phyloP scores from a whole-genome alignment of 768 basidiomycete genomes.

The Amanita rimosa region DNA sequence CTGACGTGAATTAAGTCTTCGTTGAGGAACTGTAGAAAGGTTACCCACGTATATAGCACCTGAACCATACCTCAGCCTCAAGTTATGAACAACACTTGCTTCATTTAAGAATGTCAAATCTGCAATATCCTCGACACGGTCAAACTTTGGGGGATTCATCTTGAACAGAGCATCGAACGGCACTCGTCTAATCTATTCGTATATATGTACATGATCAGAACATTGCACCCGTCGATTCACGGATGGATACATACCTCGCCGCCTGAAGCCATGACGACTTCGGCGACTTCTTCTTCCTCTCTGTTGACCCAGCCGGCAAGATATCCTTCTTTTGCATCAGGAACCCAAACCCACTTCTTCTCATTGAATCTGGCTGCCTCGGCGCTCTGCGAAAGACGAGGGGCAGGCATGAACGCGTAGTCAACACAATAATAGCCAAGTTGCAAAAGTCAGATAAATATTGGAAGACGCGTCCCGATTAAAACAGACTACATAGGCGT shows the following conservation, averaged over 20 bases:
- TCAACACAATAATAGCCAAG: neutral
- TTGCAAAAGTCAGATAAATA: neutral
- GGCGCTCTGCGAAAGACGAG: constrained; percentile 37
- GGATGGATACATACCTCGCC: constrained; percentile 53
- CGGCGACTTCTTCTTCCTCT: constrained; percentile 73
- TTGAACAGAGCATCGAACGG: constrained; percentile 79
- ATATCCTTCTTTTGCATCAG: constrained; percentile 87
- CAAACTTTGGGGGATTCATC: constrained; percentile 99
- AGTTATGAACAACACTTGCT: constrained; percentile 97
- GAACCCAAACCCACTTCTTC: constrained; percentile 99
- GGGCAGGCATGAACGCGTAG: constrained; percentile 30
- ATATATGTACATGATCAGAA: neutral
- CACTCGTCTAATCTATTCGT: constrained; percentile 31
- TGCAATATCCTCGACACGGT: constrained; percentile 95
- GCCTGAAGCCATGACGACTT: constrained; percentile 76
- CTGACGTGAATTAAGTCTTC: constrained; percentile 25
- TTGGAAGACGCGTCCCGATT: constrained; percentile 2
- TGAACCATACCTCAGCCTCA: constrained; percentile 82
- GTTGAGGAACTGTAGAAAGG: neutral
- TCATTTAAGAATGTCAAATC: constrained; percentile 97
- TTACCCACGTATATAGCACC: constrained; percentile 83
- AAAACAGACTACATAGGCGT: neutral
- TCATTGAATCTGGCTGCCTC: constrained; percentile 88
- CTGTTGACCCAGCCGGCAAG: constrained; percentile 88
- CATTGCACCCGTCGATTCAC: constrained; percentile 1